Base-by-base conservation (phyloP, 768 basidiomycete species). In the Mycena rebaudengoi region DNA sequence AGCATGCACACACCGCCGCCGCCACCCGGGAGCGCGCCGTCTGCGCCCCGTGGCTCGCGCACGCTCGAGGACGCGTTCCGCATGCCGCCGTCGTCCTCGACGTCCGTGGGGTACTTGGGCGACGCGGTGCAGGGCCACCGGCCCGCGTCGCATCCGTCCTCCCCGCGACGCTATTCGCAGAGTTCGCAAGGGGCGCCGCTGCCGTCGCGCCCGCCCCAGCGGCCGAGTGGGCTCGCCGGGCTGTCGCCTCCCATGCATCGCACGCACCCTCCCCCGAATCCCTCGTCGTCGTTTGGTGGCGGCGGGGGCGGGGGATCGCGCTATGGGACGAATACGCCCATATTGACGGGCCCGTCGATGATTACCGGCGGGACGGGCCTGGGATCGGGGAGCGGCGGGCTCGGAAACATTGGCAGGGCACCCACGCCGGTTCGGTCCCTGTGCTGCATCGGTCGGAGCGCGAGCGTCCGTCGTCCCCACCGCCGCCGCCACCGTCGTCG, bases 1-100 rank as follows among this genome's bases (percentile, higher is more conserved):
- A 61, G 43, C 62, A 69, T 67, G 68, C 59, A 60, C 26, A 67
- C 66, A 3, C 71, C 73, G 23, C 46, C 69, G 43, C n/a, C n/a
- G n/a, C n/a, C n/a, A n/a, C 64, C 67, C 20, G 63, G 62, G 35
- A 75, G 74, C 39, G 68, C 73, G 18, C 75, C 74, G 7, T 70
- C 74, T 21, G 79, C 78, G 20, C 80, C 81, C 5, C 73, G 77
- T 39, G 71, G 70, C 48, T 35, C 73, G 60, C 46, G 67, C 51
- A 21, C 66, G 64, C 52, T 73, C 54, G 60, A 80, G 23, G 73
- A 78, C 57, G 39, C 65, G 45, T 71, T 75, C 64, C 75, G 80
- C 25, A 74, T 76, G 70, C 70, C 76, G 10, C 66, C 73, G 2
- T 60, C 53, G 44, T 71, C 62, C 65, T 74, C 72, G 39, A 72